Evolutionary conservation across 164 flowering plant species (phyloP).

Genomic region (Protea cynaroides): DNA sequence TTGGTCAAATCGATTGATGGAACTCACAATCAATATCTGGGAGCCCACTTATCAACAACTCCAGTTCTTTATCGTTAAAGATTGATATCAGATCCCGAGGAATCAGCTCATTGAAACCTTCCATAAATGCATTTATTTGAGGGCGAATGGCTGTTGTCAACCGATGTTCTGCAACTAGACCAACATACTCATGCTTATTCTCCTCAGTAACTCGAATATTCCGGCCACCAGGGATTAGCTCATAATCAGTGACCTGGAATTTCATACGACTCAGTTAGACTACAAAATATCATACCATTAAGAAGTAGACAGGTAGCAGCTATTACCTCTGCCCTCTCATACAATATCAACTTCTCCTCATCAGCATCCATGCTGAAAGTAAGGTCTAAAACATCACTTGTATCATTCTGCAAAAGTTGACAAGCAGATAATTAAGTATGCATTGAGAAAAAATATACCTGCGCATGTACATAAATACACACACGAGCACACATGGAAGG

Average conservation of each 20-base stretch:
- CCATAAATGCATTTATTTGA: slow-evolving; percentile 94
- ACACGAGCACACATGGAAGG: no score
- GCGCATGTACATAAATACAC: no score
- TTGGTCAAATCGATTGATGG: neutral
- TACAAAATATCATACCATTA: slow-evolving; percentile 1
- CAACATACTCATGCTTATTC: slow-evolving; percentile 90
- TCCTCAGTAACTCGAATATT: slow-evolving; percentile 91
- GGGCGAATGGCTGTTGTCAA: slow-evolving; percentile 97
- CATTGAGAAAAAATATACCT: no score
- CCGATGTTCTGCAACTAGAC: slow-evolving; percentile 84
- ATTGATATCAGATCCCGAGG: slow-evolving; percentile 72
- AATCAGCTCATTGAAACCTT: slow-evolving; percentile 88
- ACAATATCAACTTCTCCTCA: slow-evolving; percentile 89
- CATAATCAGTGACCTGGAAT: slow-evolving; percentile 89
- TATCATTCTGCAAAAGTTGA: slow-evolving; percentile 63
- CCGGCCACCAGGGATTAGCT: slow-evolving; percentile 81
- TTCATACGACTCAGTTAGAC: neutral
- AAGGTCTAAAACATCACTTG: slow-evolving; percentile 73
- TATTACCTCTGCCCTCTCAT: slow-evolving; percentile 70
- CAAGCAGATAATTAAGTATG: neutral
- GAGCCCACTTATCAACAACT: slow-evolving; percentile 89
- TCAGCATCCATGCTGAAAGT: slow-evolving; percentile 99
- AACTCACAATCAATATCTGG: slow-evolving; percentile 96
- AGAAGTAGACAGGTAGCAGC: neutral
- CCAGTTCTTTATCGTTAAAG: slow-evolving; percentile 92